Base-by-base conservation (phyloP, 805 yeast genomes). In the Pichia sporocuriosa region DNA sequence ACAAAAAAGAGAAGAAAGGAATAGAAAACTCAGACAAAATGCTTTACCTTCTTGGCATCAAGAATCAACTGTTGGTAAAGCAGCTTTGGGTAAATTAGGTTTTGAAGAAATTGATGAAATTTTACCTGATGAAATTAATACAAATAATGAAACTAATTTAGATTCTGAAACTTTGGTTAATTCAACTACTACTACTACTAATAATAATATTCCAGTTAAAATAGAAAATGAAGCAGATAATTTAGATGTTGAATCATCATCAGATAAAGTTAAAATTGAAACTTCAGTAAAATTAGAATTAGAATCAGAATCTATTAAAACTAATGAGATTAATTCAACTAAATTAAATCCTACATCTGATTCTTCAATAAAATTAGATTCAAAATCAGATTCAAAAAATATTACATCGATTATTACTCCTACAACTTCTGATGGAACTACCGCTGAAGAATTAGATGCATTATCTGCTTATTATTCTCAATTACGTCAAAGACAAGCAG, bases 21-120 rank as follows among this genome's bases (percentile, higher is more conserved):
- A 75, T 61, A 81, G 73, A 61, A 72, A 76, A 50, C 70, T 89
- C 61, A 81, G 84, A 57, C 96, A 90, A 61, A 93, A 93, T 59
- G 96, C 96, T 4, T 70, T 93, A 51, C 99, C 99, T 7, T 81
- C 93, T 23, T 93, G 99, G 99, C 96, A 93, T 59, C 78, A 83
- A 49, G 81, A 82, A 52, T 79, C 90, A 57, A 89, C 99, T 0
- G 90, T 90, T 50, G 96, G 95, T 35, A 70, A 79, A 51, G 62
- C 72, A 12, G 69, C 72, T 4, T 60, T 76, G 44, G 84, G 81
- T 44, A 72, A 67, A 48, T 53, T 78, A 44, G 81, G 73, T 48
- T 68, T 65, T 34, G 78, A 69, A 27, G 82, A 73, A 41, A 68
- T 64, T 32, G 63, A 55, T 16, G 56, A 32, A 45, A 56, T 35